Evolutionary conservation across 1,139 yeast species (phyloP).

Genomic region (Casaregolazyma suthepensis): DNA sequence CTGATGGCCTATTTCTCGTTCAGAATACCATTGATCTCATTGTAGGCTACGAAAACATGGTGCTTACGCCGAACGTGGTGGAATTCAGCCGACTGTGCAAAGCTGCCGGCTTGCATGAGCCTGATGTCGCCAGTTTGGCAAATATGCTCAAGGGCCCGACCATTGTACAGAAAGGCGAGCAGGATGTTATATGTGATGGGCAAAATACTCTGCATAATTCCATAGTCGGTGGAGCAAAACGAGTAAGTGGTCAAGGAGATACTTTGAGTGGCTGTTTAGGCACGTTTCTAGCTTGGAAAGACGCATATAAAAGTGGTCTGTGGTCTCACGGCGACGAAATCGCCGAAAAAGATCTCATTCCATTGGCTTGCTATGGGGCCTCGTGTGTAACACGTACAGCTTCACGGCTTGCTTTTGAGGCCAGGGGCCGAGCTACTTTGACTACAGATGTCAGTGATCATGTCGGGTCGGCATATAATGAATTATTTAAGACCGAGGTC

Average conservation of each 20-base stretch:
- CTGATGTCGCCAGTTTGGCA: conserved; percentile 40
- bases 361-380: conserved; percentile 73
- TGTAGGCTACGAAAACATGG: conserved; percentile 47
- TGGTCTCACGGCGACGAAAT: conserved; percentile 45
- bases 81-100: conserved; percentile 69
- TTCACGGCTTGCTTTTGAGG: conserved; percentile 55
- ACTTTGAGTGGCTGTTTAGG: conserved; percentile 68
- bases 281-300: conserved; percentile 60
- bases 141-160: conserved; percentile 54
- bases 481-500: conserved; percentile 37
- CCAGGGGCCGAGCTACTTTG: conserved; percentile 72
- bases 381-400: conserved; percentile 62
- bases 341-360: conserved; percentile 35
- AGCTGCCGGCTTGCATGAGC: conserved; percentile 36
- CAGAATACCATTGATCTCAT: conserved; percentile 51
- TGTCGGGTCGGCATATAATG: conserved; percentile 58
- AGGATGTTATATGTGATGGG: conserved; percentile 58
- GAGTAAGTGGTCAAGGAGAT: conserved; percentile 91
- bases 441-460: conserved; percentile 72
- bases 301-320: conserved; percentile 47
- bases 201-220: conserved; percentile 22
- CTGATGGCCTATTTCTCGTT: conserved; percentile 72
- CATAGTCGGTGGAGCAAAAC: conserved; percentile 55
- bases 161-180: conserved; percentile 64
- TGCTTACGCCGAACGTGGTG: conserved; percentile 83